Conservation (phyloP, 176 grass and related monocot species). For the Eragrostis nindensis region DNA sequence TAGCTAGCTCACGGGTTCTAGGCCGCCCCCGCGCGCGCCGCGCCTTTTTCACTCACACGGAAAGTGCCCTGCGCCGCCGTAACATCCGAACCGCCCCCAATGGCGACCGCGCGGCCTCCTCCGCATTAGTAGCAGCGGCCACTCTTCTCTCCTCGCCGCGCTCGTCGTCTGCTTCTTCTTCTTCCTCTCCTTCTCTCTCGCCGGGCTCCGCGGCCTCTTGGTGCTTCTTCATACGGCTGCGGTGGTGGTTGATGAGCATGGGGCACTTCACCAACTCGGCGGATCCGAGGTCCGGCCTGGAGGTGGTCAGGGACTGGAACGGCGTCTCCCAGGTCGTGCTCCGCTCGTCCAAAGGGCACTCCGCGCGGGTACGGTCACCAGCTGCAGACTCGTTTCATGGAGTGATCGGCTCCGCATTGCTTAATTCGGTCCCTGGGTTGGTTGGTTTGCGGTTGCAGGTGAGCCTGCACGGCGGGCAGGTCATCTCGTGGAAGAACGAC, state of each 20-base stretch:
- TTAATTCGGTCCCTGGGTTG: neutral
- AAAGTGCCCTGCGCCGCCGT: constrained; percentile 43
- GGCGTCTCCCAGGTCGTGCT: constrained; percentile 68
- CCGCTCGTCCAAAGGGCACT: constrained; percentile 68
- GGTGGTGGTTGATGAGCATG: constrained; percentile 46
- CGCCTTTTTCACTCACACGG: constrained; percentile 51
- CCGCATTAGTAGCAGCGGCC: constrained; percentile 25
- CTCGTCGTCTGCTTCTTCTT: neutral
- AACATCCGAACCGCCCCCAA: constrained; percentile 51
- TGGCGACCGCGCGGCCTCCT: constrained; percentile 34
- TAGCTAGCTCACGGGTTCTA: constrained; percentile 47
- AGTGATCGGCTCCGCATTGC: constrained; percentile 24
- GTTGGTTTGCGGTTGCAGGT: constrained; percentile 53
- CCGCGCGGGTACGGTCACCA: constrained; percentile 54
- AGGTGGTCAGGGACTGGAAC: constrained; percentile 70
- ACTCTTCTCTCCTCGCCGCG: neutral
- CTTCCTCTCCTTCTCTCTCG: neutral
- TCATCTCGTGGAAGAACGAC: constrained; percentile 94
- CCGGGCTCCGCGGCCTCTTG: too few relatives aligned
- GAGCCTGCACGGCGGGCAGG: constrained; percentile 92
- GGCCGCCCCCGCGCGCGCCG: neutral
- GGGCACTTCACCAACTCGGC: constrained; percentile 31
- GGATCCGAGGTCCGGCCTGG: constrained; percentile 63
- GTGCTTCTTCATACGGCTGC: too few relatives aligned
- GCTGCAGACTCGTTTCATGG: neutral